These are phyloP conservation scores for Adiantum capillusveneris DNA, from an alignment of 75 land plant genomes.

Conservation along the genomic window DNA sequence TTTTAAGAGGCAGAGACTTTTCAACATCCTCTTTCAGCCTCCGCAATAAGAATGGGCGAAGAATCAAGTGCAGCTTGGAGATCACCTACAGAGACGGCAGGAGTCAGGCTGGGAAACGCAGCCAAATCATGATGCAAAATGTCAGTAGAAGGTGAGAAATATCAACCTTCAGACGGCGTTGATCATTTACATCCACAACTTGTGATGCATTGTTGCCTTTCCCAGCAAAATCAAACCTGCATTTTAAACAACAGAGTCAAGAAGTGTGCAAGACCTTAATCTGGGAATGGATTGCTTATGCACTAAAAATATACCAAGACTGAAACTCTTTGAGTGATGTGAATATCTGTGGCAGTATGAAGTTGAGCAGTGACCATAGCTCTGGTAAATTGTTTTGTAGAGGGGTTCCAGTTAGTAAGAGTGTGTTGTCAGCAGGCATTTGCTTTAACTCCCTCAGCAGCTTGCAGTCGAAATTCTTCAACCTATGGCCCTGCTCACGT, in stretches of 20 bases:
- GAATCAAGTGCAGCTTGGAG: slow-evolving; percentile 65
- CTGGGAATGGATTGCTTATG: too few species aligned
- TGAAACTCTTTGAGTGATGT: slow-evolving; percentile 86
- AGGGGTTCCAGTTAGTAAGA: slow-evolving; percentile 90
- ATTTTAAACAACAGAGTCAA: not conserved
- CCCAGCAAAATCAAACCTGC: slow-evolving; percentile 82
- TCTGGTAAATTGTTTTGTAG: slow-evolving; percentile 92
- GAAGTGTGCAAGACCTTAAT: too few species aligned
- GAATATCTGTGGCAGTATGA: slow-evolving; percentile 89
- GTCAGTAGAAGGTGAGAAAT: not conserved
- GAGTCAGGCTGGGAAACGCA: not conserved
- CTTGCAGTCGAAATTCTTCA: slow-evolving; percentile 81
- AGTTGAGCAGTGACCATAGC: slow-evolving; percentile 90
- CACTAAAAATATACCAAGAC: slow-evolving; percentile 31
- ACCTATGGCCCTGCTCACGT: slow-evolving; percentile 67
- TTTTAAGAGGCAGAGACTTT: slow-evolving; percentile 71
- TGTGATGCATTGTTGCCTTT: slow-evolving; percentile 24
- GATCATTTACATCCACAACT: slow-evolving; percentile 56
- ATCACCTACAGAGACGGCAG: slow-evolving; percentile 49
- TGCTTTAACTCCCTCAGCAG: slow-evolving; percentile 65
- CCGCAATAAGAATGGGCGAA: slow-evolving; percentile 80
- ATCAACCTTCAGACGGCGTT: slow-evolving; percentile 55
- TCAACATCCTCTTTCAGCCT: slow-evolving; percentile 86
- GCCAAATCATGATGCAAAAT: not conserved
- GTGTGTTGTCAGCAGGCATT: slow-evolving; percentile 64